Conservation (phyloP, 2,329 filamentous ascomycete species). For the Nannizzia gypsea region DNA sequence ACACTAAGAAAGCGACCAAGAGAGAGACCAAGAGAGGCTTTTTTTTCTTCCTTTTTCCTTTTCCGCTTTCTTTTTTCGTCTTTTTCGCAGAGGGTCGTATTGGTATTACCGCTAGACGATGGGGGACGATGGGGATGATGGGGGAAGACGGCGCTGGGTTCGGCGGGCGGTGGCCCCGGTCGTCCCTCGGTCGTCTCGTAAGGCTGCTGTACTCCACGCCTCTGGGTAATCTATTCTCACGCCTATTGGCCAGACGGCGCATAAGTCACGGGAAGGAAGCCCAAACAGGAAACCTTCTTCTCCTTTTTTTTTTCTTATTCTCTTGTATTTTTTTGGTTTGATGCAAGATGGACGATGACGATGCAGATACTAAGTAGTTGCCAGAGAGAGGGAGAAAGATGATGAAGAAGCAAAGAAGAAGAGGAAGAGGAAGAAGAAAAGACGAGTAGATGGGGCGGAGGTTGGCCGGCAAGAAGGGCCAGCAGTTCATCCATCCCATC, state of each 20-base stretch:
- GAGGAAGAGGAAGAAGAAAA: not conserved
- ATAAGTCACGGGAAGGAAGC: not conserved
- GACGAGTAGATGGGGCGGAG: not conserved
- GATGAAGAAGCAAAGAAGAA: not conserved
- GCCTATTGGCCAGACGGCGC: not conserved
- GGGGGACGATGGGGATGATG: too few species aligned
- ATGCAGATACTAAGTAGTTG: too few species aligned
- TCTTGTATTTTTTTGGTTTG: too few species aligned
- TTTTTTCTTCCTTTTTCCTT: too few species aligned
- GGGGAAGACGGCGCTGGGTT: too few species aligned
- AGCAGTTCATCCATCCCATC: not conserved
- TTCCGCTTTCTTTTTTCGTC: too few species aligned
- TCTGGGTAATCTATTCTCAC: not conserved
- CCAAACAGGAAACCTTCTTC: not conserved
- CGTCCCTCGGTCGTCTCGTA: not conserved
- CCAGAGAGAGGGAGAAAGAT: too few species aligned
- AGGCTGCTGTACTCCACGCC: not conserved
- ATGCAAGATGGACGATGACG: too few species aligned
- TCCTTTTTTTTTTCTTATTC: not conserved
- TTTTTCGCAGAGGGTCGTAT: too few species aligned
- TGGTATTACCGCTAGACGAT: not conserved
- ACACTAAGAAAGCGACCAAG: not conserved
- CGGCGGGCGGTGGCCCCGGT: not conserved
- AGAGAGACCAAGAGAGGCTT: not conserved
- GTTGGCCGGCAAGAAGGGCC: not conserved